These are phyloP conservation scores for Chloranthus sessilifolius DNA, from an alignment of 164 flowering plant species.

Conservation along the genomic window DNA sequence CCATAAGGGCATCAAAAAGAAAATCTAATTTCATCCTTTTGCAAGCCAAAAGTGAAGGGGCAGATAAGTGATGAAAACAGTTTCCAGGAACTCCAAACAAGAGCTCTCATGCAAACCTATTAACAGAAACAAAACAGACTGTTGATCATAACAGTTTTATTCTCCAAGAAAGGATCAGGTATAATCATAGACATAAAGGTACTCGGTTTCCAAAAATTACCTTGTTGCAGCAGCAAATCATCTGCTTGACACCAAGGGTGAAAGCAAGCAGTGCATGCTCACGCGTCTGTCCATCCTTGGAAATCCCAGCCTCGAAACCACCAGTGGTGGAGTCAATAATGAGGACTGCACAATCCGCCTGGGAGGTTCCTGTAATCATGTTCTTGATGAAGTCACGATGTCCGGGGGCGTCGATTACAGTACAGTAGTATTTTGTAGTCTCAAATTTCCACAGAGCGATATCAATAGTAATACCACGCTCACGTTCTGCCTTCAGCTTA, in stretches of 20 bases:
- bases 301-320: slow-evolving; percentile 26
- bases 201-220: background rate
- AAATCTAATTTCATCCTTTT: background rate
- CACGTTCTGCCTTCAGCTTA: slow-evolving; percentile 30
- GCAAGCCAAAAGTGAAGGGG: background rate
- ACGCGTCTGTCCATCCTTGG: slow-evolving; percentile 29
- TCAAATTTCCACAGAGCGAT: slow-evolving; percentile 26
- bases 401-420: slow-evolving; percentile 27
- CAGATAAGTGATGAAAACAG: background rate
- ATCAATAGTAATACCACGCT: slow-evolving; percentile 26
- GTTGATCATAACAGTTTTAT: background rate
- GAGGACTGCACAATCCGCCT: slow-evolving; percentile 26
- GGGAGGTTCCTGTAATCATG: slow-evolving; percentile 27
- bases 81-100: background rate
- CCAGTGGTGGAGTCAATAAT: slow-evolving; percentile 27
- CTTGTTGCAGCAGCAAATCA: slow-evolving; percentile 25
- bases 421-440: slow-evolving; percentile 25
- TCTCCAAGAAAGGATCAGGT: background rate
- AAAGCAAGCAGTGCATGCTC: slow-evolving; percentile 26
- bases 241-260: slow-evolving; percentile 22
- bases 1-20: too few relatives aligned
- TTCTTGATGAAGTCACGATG: slow-evolving; percentile 26
- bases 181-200: background rate
- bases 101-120: background rate
- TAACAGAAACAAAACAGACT: background rate